These are phyloP conservation scores for Xylaria polymorpha DNA, from an alignment of 2,329 filamentous ascomycete genomes.

Conservation along the genomic window DNA sequence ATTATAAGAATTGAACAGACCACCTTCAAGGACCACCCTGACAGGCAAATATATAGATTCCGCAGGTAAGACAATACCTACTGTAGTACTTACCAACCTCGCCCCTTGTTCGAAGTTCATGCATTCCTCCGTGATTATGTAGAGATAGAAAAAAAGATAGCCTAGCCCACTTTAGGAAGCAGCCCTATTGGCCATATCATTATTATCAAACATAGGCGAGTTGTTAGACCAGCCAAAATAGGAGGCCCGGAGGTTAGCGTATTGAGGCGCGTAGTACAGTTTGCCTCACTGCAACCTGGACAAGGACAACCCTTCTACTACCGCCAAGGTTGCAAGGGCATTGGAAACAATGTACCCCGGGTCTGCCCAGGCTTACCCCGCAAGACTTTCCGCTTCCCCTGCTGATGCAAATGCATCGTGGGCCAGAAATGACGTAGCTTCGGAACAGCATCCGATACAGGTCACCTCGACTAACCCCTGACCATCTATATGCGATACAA, in stretches of 20 bases:
- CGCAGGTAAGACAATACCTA: background rate
- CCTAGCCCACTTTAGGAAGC: background rate
- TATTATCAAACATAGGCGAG: background rate
- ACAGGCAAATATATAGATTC: background rate
- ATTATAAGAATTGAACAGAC: background rate
- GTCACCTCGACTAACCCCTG: background rate
- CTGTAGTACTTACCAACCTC: background rate
- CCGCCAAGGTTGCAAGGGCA: background rate
- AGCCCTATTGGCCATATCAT: background rate
- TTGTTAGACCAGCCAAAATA: background rate
- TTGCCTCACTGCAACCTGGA: background rate
- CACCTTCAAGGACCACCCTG: background rate
- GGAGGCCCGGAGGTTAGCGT: background rate
- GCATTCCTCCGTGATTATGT: background rate
- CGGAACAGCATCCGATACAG: constrained; percentile 11
- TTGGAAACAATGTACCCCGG: background rate
- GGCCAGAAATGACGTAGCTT: constrained; percentile 8
- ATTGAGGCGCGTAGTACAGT: background rate
- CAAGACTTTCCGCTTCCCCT: too few species aligned
- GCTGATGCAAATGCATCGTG: background rate
- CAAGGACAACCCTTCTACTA: background rate
- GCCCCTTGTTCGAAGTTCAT: background rate
- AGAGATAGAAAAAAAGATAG: background rate
- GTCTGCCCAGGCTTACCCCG: background rate
- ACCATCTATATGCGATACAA: too few species aligned